A percentile compares a stretch with the other conserved stretches of the same genome.
These are phyloP conservation scores for Eucalyptus brandiana DNA, from an alignment of 345 rosid species.

Conservation along the genomic window DNA sequence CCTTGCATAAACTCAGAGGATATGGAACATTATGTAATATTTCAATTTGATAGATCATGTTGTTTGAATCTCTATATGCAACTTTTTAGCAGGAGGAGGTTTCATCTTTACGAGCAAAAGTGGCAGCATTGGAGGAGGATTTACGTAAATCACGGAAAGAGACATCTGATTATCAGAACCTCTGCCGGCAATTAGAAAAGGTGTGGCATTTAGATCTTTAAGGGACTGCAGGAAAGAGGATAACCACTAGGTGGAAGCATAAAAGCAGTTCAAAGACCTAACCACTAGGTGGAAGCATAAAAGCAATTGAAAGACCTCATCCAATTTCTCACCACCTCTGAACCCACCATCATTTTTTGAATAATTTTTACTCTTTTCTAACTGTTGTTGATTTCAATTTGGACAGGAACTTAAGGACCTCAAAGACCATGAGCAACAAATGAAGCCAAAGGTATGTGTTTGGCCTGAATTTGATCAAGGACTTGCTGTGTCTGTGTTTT, in stretches of 20 bases:
- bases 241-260: background rate
- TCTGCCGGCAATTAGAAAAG: constrained; percentile 58
- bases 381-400: background rate
- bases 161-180: constrained; percentile 43
- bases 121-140: constrained; percentile 69
- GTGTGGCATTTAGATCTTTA: constrained; percentile 14
- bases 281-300: background rate
- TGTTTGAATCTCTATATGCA: background rate
- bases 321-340: background rate
- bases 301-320: background rate
- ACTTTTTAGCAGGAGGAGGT: constrained; percentile 58
- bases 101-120: constrained; percentile 50
- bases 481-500: background rate
- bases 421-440: constrained; percentile 75
- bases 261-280: background rate
- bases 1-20: background rate
- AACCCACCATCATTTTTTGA: background rate
- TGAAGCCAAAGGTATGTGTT: constrained; percentile 68
- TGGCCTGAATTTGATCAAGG: background rate
- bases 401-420: constrained; percentile 79
- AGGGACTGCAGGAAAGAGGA: background rate
- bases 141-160: constrained; percentile 64
- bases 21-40: background rate
- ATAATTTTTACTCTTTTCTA: background rate
- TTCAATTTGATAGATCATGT: background rate